These are phyloP conservation scores for Flaveria linearis DNA, from an alignment of 129 eudicot species.

Conservation along the genomic window DNA sequence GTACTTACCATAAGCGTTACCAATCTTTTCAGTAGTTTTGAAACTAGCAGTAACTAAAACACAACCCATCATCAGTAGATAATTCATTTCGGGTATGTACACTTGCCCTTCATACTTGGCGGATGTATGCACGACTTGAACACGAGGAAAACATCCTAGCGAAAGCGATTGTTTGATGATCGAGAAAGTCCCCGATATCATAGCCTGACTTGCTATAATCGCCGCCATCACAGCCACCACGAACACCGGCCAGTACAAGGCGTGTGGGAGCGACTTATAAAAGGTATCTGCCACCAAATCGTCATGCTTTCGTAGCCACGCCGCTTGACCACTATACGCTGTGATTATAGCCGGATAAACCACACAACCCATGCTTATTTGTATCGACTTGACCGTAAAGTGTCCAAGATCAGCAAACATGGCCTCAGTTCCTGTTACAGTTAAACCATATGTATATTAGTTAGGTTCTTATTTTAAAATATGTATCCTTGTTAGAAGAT, in stretches of 20 bases:
- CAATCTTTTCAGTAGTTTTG: conserved; percentile 57
- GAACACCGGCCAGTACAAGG: conserved; percentile 76
- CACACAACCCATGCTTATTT: conserved; percentile 72
- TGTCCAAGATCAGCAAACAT: conserved; percentile 85
- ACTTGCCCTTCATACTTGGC: conserved; percentile 77
- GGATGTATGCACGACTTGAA: conserved; percentile 73
- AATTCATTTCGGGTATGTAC: conserved; percentile 72
- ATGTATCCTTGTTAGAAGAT: too few species aligned
- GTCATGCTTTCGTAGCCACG: conserved; percentile 51
- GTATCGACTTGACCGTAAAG: conserved; percentile 69
- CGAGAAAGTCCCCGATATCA: conserved; percentile 83
- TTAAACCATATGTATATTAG: background rate
- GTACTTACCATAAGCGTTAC: conserved; percentile 83
- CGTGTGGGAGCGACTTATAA: conserved; percentile 58
- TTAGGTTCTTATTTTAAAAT: too few species aligned
- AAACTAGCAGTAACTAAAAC: conserved; percentile 61
- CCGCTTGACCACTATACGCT: conserved; percentile 66
- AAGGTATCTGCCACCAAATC: conserved; percentile 45
- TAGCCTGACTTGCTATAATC: conserved; percentile 81
- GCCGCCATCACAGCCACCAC: conserved; percentile 76
- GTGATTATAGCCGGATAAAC: conserved; percentile 68
- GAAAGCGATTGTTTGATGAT: conserved; percentile 79
- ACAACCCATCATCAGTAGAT: conserved; percentile 76
- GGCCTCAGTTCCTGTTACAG: conserved; percentile 68
- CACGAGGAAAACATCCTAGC: conserved; percentile 83